Conservation (phyloP, 768 basidiomycete species). For the Mycena maculata region DNA sequence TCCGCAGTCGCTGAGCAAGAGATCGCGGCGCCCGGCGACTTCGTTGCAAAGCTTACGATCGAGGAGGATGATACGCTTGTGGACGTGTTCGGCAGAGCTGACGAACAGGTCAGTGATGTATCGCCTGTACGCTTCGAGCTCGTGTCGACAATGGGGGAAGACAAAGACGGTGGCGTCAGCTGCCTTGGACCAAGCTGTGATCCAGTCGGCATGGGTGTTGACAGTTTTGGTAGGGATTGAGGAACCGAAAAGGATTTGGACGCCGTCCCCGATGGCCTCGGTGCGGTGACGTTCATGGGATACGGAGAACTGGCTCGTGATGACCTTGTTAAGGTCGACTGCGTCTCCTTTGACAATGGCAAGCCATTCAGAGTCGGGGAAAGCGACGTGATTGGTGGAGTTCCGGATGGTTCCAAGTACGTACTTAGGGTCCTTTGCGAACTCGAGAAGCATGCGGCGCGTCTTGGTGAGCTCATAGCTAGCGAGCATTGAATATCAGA, state of each 20-base stretch:
- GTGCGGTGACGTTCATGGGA: not conserved
- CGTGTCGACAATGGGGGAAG: slow-evolving; percentile 37
- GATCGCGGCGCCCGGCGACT: slow-evolving; percentile 25
- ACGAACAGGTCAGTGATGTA: slow-evolving; percentile 42
- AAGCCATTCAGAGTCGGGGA: slow-evolving; percentile 40
- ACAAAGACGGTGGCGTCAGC: slow-evolving; percentile 38
- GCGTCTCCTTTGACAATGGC: slow-evolving; percentile 36
- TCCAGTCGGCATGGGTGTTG: slow-evolving; percentile 38
- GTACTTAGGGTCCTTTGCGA: not conserved
- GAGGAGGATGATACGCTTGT: slow-evolving; percentile 38
- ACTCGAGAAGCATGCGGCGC: not conserved
- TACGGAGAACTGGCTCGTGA: slow-evolving; percentile 15
- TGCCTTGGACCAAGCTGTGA: slow-evolving; percentile 35
- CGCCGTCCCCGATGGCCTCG: slow-evolving; percentile 28
- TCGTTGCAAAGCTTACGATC: slow-evolving; percentile 41
- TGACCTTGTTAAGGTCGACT: slow-evolving; percentile 43
- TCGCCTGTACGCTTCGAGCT: slow-evolving; percentile 38
- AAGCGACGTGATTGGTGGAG: slow-evolving; percentile 27
- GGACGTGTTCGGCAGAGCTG: not conserved
- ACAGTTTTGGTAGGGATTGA: slow-evolving; percentile 23
- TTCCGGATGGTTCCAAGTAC: slow-evolving; percentile 3
- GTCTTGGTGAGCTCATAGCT: not conserved
- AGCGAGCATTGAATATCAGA: not conserved
- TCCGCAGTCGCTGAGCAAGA: slow-evolving; percentile 38
- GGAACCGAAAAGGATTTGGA: slow-evolving; percentile 22